Evolutionary conservation across 306 rosid genomes (phyloP), one percentile per base, ranked within the genome.

Genomic region (Vicia faba): DNA sequence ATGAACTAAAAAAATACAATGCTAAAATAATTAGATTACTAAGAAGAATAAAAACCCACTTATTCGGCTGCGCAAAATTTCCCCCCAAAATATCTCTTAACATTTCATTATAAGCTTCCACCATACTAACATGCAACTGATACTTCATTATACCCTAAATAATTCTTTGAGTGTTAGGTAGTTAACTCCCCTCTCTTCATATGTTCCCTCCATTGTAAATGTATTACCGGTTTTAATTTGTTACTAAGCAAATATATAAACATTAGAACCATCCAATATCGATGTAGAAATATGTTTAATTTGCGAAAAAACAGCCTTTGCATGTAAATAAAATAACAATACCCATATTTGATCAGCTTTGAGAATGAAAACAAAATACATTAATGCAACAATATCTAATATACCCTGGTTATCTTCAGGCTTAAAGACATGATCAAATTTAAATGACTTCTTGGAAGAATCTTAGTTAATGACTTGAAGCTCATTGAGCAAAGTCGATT

Each of bases 171-270:
- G 81, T 20, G 99, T 93, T 75, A 96, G 84, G 83, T 86, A 90
- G 79, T 93, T 93, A 55, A 93, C 99, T 73, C 99, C 99, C 76
- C 99, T 90, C 39, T 82, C 80, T 68, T 88, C 95, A 4, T 81
- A 81, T 29, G 92, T 88, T 70, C 99, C 99, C 78, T 93, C 99
- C 99, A 93, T 93, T 0, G 99, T 93, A 78, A 86, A 93, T 20
- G 99, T 93, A 78, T 93, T 93, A 19, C 99, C 99, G 5, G 99
- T 90, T 61, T 97, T 97, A 19, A 97, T 93, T 88, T 93, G 99
- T n/a, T 97, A 97, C 2, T 93, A 93, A 38, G 99, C 96, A 86
- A 93, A 90, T 55, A 93, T 90, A 78, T 97, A 89, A 43, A 90
- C 96, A 68, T 93, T 93, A 40, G 73, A 93, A 26, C 99, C 99